Percentiles rank a stretch among this genome's conserved stretches.
These are phyloP conservation scores for Paxillus ammoniavirescens DNA, from an alignment of 768 basidiomycete genomes.

Conservation along the genomic window DNA sequence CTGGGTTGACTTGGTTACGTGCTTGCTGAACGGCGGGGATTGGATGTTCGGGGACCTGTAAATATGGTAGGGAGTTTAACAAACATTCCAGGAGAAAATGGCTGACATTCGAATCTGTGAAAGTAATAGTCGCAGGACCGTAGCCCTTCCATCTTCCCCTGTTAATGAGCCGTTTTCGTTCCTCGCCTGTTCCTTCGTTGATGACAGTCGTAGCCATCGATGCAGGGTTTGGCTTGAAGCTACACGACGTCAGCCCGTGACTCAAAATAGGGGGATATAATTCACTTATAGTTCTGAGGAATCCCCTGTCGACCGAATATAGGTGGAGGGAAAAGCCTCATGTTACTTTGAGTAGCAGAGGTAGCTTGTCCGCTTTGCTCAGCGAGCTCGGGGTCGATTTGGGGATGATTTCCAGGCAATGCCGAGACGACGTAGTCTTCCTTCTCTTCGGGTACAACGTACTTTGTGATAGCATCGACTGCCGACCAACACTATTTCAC, in stretches of 20 bases:
- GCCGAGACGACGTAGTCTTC: conserved; percentile 54
- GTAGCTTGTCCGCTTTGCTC: conserved; percentile 10
- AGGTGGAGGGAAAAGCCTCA: conserved; percentile 85
- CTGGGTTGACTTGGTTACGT: conserved; percentile 50
- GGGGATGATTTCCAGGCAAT: conserved; percentile 31
- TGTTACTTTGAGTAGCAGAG: conserved; percentile 45
- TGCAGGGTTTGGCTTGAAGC: conserved; percentile 76
- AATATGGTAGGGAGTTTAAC: conserved; percentile 4
- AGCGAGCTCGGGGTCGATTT: conserved; percentile 51
- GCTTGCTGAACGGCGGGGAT: conserved; percentile 62
- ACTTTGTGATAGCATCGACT: conserved; percentile 78
- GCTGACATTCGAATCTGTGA: conserved; percentile 51
- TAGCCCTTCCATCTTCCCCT: conserved; percentile 83
- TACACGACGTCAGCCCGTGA: conserved; percentile 24
- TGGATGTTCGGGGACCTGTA: conserved; percentile 64
- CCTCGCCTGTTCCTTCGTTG: conserved; percentile 77
- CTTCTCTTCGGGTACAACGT: conserved; percentile 63
- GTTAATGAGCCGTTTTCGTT: conserved; percentile 82
- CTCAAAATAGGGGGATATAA: background rate
- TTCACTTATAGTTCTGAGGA: conserved; percentile 79
- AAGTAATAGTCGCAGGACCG: conserved; percentile 70
- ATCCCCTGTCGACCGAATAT: conserved; percentile 82
- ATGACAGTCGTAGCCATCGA: conserved; percentile 66
- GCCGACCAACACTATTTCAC: conserved; percentile 4
- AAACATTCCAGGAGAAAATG: background rate